Evolutionary conservation across 2,329 filamentous ascomycete species (phyloP).

Genomic region (Leptographium wingfieldii): DNA sequence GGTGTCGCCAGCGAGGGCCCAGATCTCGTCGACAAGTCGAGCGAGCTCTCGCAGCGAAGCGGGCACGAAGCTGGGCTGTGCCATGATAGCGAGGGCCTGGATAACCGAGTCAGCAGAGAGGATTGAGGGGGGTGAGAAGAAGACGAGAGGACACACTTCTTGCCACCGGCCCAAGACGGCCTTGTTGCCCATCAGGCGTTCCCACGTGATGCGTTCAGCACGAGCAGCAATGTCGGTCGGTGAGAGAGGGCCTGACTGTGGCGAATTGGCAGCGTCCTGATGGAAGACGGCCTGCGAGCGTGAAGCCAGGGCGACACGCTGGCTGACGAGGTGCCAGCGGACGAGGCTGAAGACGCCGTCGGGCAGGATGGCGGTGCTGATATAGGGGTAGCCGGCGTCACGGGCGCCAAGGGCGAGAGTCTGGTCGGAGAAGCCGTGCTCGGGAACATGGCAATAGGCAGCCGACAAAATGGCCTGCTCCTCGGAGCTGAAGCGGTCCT

Average conservation of each 20-base stretch:
- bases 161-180: slow-evolving; percentile 69
- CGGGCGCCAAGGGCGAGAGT: slow-evolving; percentile 66
- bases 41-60: slow-evolving; percentile 68
- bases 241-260: slow-evolving; percentile 9
- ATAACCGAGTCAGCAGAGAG: neutral
- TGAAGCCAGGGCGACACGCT: slow-evolving; percentile 46
- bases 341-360: slow-evolving; percentile 73
- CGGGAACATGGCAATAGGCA: slow-evolving; percentile 66
- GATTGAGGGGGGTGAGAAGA: neutral
- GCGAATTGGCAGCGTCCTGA: slow-evolving; percentile 17
- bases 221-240: slow-evolving; percentile 39
- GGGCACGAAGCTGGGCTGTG: slow-evolving; percentile 65
- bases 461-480: slow-evolving; percentile 70
- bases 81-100: slow-evolving; percentile 81
- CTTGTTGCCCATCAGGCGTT: slow-evolving; percentile 62
- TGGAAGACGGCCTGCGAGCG: slow-evolving; percentile 27
- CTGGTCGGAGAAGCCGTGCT: slow-evolving; percentile 66
- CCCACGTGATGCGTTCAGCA: slow-evolving; percentile 61
- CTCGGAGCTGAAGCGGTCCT: slow-evolving; percentile 49
- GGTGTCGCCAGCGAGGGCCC: slow-evolving; percentile 70
- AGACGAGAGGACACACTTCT: slow-evolving; percentile 22
- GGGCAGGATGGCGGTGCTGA: slow-evolving; percentile 71
- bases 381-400: slow-evolving; percentile 76
- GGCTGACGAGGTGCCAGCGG: slow-evolving; percentile 58
- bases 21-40: slow-evolving; percentile 80